Base-by-base conservation (phyloP, 805 yeast species). In the Kazachstania taianensis region DNA sequence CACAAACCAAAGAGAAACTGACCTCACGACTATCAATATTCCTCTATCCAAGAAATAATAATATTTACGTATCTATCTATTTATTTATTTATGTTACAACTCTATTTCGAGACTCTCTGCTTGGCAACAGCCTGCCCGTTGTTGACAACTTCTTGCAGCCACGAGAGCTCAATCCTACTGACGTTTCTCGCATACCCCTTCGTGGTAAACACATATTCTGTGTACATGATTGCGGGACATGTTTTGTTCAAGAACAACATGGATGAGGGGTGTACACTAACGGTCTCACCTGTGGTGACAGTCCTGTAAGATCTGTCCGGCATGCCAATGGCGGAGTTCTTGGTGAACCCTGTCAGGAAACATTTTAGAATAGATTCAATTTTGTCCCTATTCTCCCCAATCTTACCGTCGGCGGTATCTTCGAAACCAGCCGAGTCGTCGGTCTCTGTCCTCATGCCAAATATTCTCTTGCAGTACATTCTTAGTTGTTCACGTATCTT, bases 231-330 rank as follows among this genome's bases (percentile, higher is more conserved):
- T 1, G 94, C 94, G 45, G 89, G 94, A 30, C 76, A 67, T 45
- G 73, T 72, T 44, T 72, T 72, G 5, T 96, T 95, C 27, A 53
- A 42, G 59, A 89, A 92, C 28, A 92, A 62, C 57, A 82, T 62
- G 0, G 95, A 84, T 0, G 94, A 81, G 0, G 97, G 97, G 53
- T 89, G 97, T 8, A 89, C 75, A 33, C 92, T 76, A 32, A 89
- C 75, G 22, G 83, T 65, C 56, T 85, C 96, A 18, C 94, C 94
- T 1, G 81, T 74, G 20, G 79, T 64, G 5, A 86, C 79, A 0
- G 97, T 86, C 52, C 94, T 69, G 62, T 79, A 92, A 3, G 95
- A 81, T 50, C 96, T 70, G 57, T 92, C 97, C 0, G 97, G 95
- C 75, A 83, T 74, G 8, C 96, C 94, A 14, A 92, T 73, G 0